phyloP scores from a whole-genome alignment of 1,284 basidiomycete species.

The Ceratobasidium sp. region DNA sequence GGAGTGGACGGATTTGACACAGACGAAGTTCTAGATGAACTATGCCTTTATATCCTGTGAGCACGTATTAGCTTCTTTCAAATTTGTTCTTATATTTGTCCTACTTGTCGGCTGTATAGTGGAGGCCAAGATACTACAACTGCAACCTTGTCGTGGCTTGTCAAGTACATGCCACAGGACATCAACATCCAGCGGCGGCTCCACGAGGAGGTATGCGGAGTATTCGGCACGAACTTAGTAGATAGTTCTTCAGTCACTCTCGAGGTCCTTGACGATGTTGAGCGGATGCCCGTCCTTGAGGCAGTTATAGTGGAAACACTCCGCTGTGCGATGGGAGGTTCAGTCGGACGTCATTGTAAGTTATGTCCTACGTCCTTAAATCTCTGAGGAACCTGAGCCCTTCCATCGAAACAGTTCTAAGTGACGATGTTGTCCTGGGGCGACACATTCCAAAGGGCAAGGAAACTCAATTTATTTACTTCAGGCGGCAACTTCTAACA shows the following conservation, averaged over 20 bases:
- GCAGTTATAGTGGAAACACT: conserved; percentile 13
- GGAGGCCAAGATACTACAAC: conserved; percentile 2
- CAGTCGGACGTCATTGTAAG: background rate
- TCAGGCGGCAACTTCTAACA: background rate
- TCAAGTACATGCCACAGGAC: conserved; percentile 27
- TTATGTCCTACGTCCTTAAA: background rate
- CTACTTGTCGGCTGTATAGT: too few species aligned
- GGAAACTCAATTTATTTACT: background rate
- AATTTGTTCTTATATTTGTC: too few species aligned
- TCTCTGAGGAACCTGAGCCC: background rate
- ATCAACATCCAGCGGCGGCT: conserved; percentile 11
- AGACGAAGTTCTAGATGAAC: conserved; percentile 16
- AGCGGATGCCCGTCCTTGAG: conserved; percentile 1
- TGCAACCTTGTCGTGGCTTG: conserved; percentile 4
- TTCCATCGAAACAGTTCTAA: background rate
- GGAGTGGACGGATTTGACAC: conserved; percentile 7
- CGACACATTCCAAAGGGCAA: conserved; percentile 13
- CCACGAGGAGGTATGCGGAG: background rate
- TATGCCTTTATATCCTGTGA: conserved; percentile 20
- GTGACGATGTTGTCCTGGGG: conserved; percentile 6
- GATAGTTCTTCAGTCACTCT: background rate
- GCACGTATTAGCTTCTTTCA: background rate
- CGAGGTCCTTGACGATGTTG: background rate
- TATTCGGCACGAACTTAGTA: background rate
- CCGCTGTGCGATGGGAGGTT: background rate